These are phyloP conservation scores for Tuber indicum DNA, from an alignment of 495 filamentous ascomycete species.

Conservation along the genomic window DNA sequence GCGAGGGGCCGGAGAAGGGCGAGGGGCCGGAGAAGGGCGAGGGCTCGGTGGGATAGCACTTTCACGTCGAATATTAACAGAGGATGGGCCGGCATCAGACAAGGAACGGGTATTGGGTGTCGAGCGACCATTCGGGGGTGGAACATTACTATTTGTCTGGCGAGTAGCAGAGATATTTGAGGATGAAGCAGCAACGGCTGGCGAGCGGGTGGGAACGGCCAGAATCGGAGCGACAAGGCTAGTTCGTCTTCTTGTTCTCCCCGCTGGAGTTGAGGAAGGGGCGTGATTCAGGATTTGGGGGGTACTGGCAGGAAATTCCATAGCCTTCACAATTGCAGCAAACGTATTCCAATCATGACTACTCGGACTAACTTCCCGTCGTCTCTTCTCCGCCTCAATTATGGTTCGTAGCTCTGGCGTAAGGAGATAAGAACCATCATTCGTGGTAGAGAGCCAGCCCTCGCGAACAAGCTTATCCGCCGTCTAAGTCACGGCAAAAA, in stretches of 20 bases:
- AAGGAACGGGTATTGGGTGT: neutral
- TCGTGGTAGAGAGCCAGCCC: conserved; percentile 26
- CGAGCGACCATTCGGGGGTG: neutral
- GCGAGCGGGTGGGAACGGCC: neutral
- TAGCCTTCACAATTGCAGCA: conserved; percentile 22
- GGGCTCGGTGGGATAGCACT: neutral
- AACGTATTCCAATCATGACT: conserved; percentile 42
- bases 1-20: neutral
- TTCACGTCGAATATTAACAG: neutral
- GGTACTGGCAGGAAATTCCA: conserved; percentile 11
- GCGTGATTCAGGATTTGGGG: conserved; percentile 2
- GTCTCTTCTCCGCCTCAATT: conserved; percentile 34
- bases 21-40: neutral
- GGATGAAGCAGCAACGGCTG: neutral
- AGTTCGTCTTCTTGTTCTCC: conserved; percentile 20
- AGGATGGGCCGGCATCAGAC: neutral
- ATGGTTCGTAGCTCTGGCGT: conserved; percentile 24
- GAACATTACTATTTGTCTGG: neutral
- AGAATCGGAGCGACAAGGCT: conserved; percentile 5
- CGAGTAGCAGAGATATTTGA: neutral
- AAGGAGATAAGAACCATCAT: conserved; percentile 19
- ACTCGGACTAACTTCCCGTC: conserved; percentile 25
- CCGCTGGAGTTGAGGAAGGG: conserved; percentile 16
- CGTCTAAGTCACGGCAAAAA: conserved; percentile 11
- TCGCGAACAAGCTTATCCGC: conserved; percentile 37